A percentile compares a stretch with the other conserved stretches of the same genome.
Conservation (phyloP, 163 green algal genomes). For the Scenedesmus sp. region DNA sequence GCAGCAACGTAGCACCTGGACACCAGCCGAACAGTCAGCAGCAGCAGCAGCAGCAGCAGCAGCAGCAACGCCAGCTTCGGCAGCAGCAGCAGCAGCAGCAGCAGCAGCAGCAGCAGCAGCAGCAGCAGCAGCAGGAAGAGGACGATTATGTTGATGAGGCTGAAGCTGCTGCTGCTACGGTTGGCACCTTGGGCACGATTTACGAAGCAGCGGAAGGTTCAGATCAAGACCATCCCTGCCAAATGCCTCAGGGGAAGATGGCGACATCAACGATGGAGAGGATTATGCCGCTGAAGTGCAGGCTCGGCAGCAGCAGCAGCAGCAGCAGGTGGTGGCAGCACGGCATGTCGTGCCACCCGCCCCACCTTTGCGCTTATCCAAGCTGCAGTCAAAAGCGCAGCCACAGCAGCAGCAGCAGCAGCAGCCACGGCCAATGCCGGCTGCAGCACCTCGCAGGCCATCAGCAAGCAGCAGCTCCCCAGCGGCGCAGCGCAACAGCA, state of each 20-base stretch:
- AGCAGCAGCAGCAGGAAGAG: constrained; percentile 16
- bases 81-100: constrained; percentile 2
- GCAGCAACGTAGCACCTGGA: background rate
- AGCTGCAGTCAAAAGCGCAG: background rate
- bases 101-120: constrained; percentile 19
- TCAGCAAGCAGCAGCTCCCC: background rate
- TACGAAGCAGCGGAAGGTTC: constrained; percentile 35
- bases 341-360: background rate
- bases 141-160: background rate
- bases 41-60: constrained; percentile 12
- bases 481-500: background rate
- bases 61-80: too few relatives aligned
- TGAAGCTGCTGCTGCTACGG: background rate
- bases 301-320: background rate
- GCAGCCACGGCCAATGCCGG: background rate
- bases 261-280: background rate
- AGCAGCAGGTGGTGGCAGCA: background rate
- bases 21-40: background rate
- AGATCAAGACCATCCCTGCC: background rate
- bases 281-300: background rate
- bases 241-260: background rate
- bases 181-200: constrained; percentile 20
- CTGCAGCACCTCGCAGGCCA: background rate
- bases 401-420: constrained; percentile 44
- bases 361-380: background rate